A percentile compares a stretch with the other conserved stretches of the same genome.
Conservation (phyloP, 108 stramenopile genomes). For the Nannochloropsis oceanica region DNA sequence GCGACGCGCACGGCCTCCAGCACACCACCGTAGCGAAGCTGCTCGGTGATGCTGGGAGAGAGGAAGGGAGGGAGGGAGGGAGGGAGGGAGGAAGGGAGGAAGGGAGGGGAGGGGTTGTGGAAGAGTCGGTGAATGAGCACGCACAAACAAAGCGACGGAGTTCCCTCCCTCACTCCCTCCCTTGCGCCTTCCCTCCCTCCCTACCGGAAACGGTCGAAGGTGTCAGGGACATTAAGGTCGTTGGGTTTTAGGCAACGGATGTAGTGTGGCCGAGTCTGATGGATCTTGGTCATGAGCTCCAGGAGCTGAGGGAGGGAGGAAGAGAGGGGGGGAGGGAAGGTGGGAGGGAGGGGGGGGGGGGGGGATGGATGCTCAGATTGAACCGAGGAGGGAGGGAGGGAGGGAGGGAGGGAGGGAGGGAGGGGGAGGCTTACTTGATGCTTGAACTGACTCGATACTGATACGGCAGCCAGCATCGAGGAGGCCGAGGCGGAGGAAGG, state of each 20-base stretch:
- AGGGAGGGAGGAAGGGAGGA: too few relatives aligned
- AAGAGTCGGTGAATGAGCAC: too few relatives aligned
- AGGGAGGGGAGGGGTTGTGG: too few relatives aligned
- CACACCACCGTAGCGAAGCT: conserved; percentile 95
- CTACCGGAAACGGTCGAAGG: conserved; percentile 21
- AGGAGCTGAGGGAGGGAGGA: conserved; percentile 19
- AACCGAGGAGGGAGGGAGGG: neutral
- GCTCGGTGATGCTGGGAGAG: conserved; percentile 55
- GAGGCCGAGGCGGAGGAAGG: neutral
- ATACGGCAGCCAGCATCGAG: too few relatives aligned
- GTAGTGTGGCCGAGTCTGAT: conserved; percentile 81
- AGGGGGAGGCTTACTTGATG: neutral
- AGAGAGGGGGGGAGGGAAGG: neutral
- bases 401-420: neutral
- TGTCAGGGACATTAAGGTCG: conserved; percentile 35
- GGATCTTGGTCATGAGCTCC: conserved; percentile 26
- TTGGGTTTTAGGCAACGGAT: conserved; percentile 98
- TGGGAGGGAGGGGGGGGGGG: neutral
- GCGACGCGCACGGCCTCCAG: conserved; percentile 98
- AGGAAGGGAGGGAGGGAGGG: neutral
- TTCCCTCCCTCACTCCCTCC: conserved; percentile 44
- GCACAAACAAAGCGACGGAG: conserved; percentile 60
- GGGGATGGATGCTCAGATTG: neutral
- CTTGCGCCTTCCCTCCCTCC: neutral
- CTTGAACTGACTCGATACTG: neutral